Percentiles rank a stretch among this genome's conserved stretches.
Conservation (phyloP, 495 filamentous ascomycete genomes). For the Aspergillus saccharolyticus region DNA sequence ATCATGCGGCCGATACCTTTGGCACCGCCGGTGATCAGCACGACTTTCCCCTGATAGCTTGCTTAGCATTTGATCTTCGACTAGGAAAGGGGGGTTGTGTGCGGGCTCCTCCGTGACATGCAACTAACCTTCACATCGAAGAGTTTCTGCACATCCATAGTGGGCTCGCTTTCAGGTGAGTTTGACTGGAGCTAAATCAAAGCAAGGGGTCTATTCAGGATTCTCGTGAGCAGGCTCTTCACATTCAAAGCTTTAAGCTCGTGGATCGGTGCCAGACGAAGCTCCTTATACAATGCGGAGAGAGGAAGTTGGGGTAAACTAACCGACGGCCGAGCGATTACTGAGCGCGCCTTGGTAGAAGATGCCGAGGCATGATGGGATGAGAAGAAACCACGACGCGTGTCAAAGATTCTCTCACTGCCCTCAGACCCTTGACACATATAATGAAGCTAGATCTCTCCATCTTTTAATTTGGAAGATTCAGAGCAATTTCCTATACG, state of each 20-base stretch:
- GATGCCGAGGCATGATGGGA: constrained; percentile 19
- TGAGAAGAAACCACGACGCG: constrained; percentile 9
- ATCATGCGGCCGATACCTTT: constrained; percentile 78
- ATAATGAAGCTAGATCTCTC: no score
- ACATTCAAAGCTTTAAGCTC: not conserved
- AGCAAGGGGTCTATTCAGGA: no score
- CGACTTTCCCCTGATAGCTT: constrained; percentile 58
- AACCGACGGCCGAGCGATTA: constrained; percentile 1
- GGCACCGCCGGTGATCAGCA: constrained; percentile 67
- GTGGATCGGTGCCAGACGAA: not conserved
- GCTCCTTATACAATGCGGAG: not conserved
- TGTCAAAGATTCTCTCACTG: not conserved
- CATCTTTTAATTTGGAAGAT: no score
- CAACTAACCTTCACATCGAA: constrained; percentile 54
- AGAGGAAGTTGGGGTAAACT: not conserved
- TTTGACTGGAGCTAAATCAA: no score
- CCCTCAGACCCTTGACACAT: no score
- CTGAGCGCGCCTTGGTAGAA: constrained; percentile 1
- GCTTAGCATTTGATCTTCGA: constrained; percentile 9
- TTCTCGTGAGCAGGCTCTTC: not conserved
- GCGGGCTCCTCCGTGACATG: not conserved
- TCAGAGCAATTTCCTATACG: no score
- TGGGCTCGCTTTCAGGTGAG: constrained; percentile 10
- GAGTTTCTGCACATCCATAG: constrained; percentile 51
- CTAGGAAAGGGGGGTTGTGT: not conserved